A percentile compares a stretch with the other conserved stretches of the same genome.
phyloP scores from a whole-genome alignment of 169 alveolate species.

The Eimeria acervulina region DNA sequence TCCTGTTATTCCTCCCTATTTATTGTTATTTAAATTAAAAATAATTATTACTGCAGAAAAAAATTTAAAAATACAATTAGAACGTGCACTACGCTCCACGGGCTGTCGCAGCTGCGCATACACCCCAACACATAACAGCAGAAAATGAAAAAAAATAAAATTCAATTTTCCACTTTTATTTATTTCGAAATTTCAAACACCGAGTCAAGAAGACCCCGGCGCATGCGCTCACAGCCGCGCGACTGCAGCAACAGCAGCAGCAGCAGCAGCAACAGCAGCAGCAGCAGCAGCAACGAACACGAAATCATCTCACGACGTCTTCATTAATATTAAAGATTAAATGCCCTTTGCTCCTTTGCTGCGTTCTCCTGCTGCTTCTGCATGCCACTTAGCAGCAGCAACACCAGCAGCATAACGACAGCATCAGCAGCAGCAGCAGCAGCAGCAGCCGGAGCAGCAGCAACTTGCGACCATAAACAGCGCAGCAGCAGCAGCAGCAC shows the following conservation, averaged over 20 bases:
- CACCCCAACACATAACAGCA: no score
- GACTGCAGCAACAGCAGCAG: conserved; percentile 13
- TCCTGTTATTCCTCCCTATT: neutral
- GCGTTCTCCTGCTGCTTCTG: no score
- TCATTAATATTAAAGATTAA: neutral
- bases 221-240: conserved; percentile 6
- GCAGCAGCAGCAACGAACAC: neutral
- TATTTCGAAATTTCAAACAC: neutral
- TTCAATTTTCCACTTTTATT: neutral
- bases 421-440: conserved; percentile 41
- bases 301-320: neutral
- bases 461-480: no score
- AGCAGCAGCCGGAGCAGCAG: no score
- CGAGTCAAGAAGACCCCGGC: neutral
- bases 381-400: neutral
- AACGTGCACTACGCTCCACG: no score
- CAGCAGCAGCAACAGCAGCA: neutral
- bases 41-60: no score
- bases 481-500: no score
- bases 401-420: conserved; percentile 19
- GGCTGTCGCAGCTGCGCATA: no score
- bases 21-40: neutral
- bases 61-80: no score
- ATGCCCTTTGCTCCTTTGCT: neutral
- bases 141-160: neutral